Evolutionary conservation across 1,139 yeast species (phyloP), one percentile per base, ranked within the genome.

Genomic region (Geotrichum klebahnii): DNA sequence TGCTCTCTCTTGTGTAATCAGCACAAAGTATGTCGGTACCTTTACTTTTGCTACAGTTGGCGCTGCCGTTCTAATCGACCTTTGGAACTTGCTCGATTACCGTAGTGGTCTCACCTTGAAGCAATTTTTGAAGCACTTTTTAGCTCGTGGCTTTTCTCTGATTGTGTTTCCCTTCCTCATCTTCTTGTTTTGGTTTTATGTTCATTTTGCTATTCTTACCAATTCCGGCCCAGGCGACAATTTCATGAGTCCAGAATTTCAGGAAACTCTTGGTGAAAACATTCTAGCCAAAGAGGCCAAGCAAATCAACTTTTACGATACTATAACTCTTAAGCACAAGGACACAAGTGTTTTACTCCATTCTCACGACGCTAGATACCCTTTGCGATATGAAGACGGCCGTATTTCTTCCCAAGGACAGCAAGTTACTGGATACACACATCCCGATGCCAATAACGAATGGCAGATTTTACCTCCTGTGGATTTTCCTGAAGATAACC

Each of bases 221-320:
- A 82, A 79, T 60, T 89, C 97, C 1, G 99, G 99, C 31, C 94
- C 97, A 5, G 99, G 99, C 54, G 97, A 94, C 67, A 74, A 76
- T 4, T 90, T 90, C 67, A 94, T 94, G 98, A 79, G 94, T 16
- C 75, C 92, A 2, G 94, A 84, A 53, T 94, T 94, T 75, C 97
- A 92, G 69, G 96, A 88, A 64, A 83, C 96, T 14, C 76, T 92
- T 51, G 80, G 80, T 24, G 98, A 90, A 63, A 87, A 94, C 39
- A 58, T 64, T 17, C 66, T 87, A 62, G 86, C 94, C 2, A 77
- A 71, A 60, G 79, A 79, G 46, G 78, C 97, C 6, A 84, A 80
- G 62, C 79, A 77, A 37, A 80, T 92, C 48, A 78, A 87, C 62
- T 92, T 77, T 67, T 77, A 79, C 64, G 98, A 92, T 67, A 69